Percentiles rank a stretch among this genome's conserved stretches.
phyloP scores from a whole-genome alignment of 768 basidiomycete genomes.

The Trametes cinnabarina region DNA sequence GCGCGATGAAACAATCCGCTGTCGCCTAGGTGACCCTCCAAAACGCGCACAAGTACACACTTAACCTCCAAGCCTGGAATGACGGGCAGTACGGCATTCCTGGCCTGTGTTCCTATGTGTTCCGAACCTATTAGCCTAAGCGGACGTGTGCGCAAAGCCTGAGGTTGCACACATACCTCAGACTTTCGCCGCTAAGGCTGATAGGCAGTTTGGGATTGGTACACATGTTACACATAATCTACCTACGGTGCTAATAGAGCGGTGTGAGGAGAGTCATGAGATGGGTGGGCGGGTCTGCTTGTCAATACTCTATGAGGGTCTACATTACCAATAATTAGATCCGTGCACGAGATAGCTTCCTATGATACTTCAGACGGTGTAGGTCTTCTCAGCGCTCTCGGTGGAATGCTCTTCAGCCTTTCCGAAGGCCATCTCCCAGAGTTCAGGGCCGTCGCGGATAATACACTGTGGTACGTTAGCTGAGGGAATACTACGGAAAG shows the following conservation, averaged over 20 bases:
- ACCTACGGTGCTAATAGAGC: neutral
- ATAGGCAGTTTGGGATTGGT: no score
- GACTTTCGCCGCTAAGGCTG: no score
- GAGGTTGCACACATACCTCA: no score
- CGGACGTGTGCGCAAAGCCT: no score
- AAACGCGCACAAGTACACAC: no score
- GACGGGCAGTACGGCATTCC: no score
- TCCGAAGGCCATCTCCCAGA: constrained; percentile 47
- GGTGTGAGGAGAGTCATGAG: constrained; percentile 8
- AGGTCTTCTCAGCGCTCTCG: neutral
- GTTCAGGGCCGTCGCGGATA: constrained; percentile 75
- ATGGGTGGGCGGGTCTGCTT: neutral
- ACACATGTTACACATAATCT: neutral
- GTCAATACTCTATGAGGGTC: no score
- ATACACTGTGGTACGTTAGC: constrained; percentile 49
- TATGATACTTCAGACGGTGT: neutral
- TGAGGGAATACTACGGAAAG: neutral
- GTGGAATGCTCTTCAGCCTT: constrained; percentile 3
- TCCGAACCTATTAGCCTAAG: no score
- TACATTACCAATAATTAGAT: no score
- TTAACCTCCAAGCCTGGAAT: no score
- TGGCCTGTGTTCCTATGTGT: no score
- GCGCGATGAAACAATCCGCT: neutral
- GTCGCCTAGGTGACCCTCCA: neutral
- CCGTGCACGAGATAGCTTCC: no score